Conservation (phyloP, 208 protist genomes). For the Trypanosoma boissoni region DNA sequence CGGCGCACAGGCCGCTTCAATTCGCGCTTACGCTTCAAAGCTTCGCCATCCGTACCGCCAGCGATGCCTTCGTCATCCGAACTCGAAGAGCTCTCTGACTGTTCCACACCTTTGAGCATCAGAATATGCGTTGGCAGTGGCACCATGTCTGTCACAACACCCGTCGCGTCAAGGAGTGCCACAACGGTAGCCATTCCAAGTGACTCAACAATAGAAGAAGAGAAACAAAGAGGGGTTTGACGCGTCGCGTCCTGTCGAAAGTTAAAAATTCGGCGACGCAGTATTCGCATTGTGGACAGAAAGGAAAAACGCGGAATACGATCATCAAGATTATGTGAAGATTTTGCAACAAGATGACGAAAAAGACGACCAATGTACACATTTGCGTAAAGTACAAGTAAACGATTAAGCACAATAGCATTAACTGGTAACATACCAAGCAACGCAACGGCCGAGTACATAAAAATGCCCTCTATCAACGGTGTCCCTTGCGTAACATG, state of each 20-base stretch:
- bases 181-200: constrained; percentile 85
- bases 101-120: constrained; percentile 39
- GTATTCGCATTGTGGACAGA: constrained; percentile 48
- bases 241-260: constrained; percentile 40
- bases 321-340: constrained; percentile 63
- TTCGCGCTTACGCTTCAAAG: constrained; percentile 51
- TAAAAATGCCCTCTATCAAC: constrained; percentile 63
- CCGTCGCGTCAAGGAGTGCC: constrained; percentile 74
- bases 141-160: constrained; percentile 91
- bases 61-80: constrained; percentile 36
- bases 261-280: constrained; percentile 46
- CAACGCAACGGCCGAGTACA: constrained; percentile 66
- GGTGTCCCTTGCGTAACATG: constrained; percentile 34
- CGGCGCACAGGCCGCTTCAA: constrained; percentile 62
- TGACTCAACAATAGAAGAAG: constrained; percentile 75
- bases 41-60: constrained; percentile 1
- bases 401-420: constrained; percentile 72
- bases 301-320: constrained; percentile 77
- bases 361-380: constrained; percentile 82
- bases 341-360: constrained; percentile 67
- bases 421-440: constrained; percentile 83
- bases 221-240: constrained; percentile 64
- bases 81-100: constrained; percentile 42
- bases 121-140: constrained; percentile 67
- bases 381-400: constrained; percentile 83